Evolutionary conservation across 306 rosid genomes (phyloP), one percentile per base, ranked within the genome.

Genomic region (Prunus dulcis): DNA sequence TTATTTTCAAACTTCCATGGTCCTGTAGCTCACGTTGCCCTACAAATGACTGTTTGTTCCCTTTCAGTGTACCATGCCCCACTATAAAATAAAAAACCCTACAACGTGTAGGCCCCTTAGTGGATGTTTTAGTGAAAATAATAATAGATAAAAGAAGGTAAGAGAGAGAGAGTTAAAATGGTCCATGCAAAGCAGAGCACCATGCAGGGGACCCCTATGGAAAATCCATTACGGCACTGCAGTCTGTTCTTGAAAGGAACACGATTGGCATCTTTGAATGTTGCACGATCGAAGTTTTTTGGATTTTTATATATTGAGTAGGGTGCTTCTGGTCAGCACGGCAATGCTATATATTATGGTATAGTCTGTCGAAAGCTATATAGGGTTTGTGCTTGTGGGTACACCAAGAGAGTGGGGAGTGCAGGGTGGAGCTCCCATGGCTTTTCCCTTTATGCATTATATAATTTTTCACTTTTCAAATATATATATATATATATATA

Each of bases 211-310:
- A 51, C 78, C 87, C 86, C 51, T 17, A 41, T 64, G 20, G 60
- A 19, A 81, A 87, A 73, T 69, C 79, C 85, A 82, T 55, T 86
- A 87, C 85, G 96, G 89, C 86, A 88, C 82, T 78, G 81, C 70
- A 76, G 25, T 18, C 38, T 25, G 62, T 67, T 20, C 75, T 64
- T 47, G 32, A 73, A 76, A 3, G 25, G 63, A 84, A 89, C 88
- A 83, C 84, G 78, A 75, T 80, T 86, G 75, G 87, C 87, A 89
- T 86, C 92, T 89, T 90, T 82, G 78, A 87, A 82, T 71, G 51
- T 47, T 72, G 22, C 83, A 30, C 66, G 22, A 67, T 82, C 76
- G 4, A 22, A 19, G n/a, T 55, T 57, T 71, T 51, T 45, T 46
- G 51, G 22, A 4, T 18, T 41, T 22, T 14, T 76, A 13, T 56